Evolutionary conservation across 768 basidiomycete species (phyloP).

Genomic region (Mycena sanguinolenta): DNA sequence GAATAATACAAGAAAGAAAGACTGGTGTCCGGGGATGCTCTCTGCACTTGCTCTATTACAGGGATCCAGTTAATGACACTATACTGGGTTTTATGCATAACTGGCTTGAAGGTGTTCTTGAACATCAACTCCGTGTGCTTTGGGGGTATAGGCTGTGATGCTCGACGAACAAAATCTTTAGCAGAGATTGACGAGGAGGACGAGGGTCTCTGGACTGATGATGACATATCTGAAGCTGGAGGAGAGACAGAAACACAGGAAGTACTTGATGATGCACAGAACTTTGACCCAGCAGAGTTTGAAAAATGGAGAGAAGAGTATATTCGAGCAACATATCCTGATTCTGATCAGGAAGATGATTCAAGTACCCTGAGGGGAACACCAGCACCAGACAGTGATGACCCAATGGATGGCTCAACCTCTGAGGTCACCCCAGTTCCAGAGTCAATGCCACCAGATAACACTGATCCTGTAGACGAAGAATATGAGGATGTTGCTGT

Average conservation of each 20-base stretch:
- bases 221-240: constrained; percentile 29
- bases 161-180: constrained; percentile 15
- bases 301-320: constrained; percentile 19
- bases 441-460: constrained; percentile 2
- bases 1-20: no score
- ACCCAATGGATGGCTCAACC: constrained; percentile 23
- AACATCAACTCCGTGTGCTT: no score
- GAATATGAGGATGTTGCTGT: constrained; percentile 28
- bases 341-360: constrained; percentile 16
- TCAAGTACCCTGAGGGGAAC: constrained; percentile 9
- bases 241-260: constrained; percentile 17
- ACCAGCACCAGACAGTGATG: constrained; percentile 21
- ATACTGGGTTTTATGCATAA: no score
- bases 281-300: no score
- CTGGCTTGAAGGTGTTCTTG: no score
- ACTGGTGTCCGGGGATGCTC: no score
- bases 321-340: constrained; percentile 4
- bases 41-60: no score
- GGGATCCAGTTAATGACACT: no score
- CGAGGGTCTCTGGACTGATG: constrained; percentile 28
- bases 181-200: constrained; percentile 25
- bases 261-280: not conserved
- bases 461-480: constrained; percentile 1
- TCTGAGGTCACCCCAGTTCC: constrained; percentile 19
- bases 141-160: constrained; percentile 31